Percentiles rank a stretch among this genome's conserved stretches.
phyloP scores from a whole-genome alignment of 163 green algal genomes.

The Scenedesmus sp. region DNA sequence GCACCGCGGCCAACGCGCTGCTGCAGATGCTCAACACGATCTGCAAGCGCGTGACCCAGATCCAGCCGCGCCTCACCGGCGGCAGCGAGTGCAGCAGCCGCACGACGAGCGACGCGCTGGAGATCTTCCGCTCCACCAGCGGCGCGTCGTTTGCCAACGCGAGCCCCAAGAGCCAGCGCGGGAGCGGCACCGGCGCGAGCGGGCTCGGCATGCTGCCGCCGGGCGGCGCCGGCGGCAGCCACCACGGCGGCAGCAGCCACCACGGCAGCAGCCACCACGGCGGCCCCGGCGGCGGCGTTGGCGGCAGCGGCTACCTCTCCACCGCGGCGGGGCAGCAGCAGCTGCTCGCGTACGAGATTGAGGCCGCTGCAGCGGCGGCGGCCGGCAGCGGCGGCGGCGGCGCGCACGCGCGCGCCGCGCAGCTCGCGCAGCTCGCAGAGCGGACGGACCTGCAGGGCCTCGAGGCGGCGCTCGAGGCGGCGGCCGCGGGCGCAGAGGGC shows the following conservation, averaged over 20 bases:
- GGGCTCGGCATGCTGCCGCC: neutral
- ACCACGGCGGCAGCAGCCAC: neutral
- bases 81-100: conserved; percentile 43
- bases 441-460: conserved; percentile 82
- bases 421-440: conserved; percentile 85
- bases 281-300: neutral
- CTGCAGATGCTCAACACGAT: conserved; percentile 93
- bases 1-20: conserved; percentile 82
- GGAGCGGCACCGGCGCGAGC: neutral
- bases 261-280: neutral
- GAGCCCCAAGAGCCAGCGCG: conserved; percentile 22
- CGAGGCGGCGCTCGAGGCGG: conserved; percentile 78
- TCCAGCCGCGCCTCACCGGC: conserved; percentile 44
- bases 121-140: conserved; percentile 39
- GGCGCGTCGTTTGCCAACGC: neutral
- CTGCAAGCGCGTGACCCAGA: conserved; percentile 77
- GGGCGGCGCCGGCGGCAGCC: conserved; percentile 4
- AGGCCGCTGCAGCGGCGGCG: neutral
- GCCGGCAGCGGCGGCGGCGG: neutral
- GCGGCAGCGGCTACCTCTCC: conserved; percentile 14
- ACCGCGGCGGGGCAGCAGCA: conserved; percentile 10
- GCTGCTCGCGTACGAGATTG: conserved; percentile 33
- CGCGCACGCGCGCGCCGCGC: conserved; percentile 59
- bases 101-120: conserved; percentile 19
- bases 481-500: conserved; percentile 1